These are phyloP conservation scores for Dryas alaskensis DNA, from an alignment of 306 rosid genomes.

Conservation along the genomic window DNA sequence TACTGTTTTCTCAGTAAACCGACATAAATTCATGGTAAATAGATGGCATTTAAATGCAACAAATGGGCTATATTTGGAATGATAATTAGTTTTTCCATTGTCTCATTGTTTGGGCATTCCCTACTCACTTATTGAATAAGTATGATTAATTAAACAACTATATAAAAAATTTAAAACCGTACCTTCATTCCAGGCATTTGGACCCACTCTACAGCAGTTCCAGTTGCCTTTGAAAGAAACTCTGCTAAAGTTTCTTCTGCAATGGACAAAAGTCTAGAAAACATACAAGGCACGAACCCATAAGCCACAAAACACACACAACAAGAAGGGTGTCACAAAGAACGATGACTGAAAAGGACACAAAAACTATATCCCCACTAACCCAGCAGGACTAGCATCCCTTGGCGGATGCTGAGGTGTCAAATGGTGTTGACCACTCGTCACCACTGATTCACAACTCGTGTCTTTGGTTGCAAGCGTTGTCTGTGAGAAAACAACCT, in stretches of 20 bases:
- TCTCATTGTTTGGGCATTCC: background rate
- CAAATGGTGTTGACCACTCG: conserved; percentile 91
- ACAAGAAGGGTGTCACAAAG: conserved; percentile 32
- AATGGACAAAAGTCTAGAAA: conserved; percentile 96
- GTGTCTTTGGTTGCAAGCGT: conserved; percentile 88
- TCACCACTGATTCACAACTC: conserved; percentile 91
- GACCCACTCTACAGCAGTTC: conserved; percentile 99
- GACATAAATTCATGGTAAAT: background rate
- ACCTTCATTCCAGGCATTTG: conserved; percentile 99
- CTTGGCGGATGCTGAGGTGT: conserved; percentile 92
- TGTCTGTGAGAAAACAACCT: conserved; percentile 43
- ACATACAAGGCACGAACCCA: conserved; percentile 34
- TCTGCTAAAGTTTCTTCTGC: conserved; percentile 99
- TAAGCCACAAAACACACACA: conserved; percentile 38
- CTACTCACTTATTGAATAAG: background rate
- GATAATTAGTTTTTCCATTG: background rate
- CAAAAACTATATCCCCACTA: conserved; percentile 62
- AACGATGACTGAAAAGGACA: conserved; percentile 47
- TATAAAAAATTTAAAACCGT: background rate
- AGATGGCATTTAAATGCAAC: background rate
- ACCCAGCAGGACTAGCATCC: conserved; percentile 99
- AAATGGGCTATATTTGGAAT: background rate
- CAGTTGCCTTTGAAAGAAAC: conserved; percentile 99
- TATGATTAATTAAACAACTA: background rate
- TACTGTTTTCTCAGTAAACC: background rate